Conservation (phyloP, 139 green algal genomes). For the Deuterostichococcus epilithicus region DNA sequence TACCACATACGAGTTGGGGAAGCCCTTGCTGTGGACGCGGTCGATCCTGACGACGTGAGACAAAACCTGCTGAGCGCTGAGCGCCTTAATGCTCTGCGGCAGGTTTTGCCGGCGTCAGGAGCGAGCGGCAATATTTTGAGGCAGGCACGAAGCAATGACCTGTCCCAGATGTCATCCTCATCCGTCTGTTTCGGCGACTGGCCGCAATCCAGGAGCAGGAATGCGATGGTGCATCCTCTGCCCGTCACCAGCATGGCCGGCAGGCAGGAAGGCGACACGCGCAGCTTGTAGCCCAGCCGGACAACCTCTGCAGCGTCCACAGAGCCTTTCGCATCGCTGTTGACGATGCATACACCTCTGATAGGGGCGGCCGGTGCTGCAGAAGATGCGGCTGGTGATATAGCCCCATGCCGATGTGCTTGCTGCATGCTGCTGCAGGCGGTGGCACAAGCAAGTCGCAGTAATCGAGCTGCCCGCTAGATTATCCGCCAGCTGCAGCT, state of each 20-base stretch:
- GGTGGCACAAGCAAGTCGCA: too few relatives aligned
- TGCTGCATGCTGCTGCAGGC: not conserved
- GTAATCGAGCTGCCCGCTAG: not conserved
- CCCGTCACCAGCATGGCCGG: not conserved
- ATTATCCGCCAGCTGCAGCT: not conserved
- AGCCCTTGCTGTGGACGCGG: not conserved
- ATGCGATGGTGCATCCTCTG: not conserved
- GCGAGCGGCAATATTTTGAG: too few relatives aligned
- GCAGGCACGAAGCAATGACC: not conserved
- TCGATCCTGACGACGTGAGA: not conserved
- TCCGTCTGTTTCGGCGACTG: too few relatives aligned
- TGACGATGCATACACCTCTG: not conserved
- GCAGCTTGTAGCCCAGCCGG: not conserved
- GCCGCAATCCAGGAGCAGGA: not conserved
- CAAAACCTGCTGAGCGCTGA: too few relatives aligned
- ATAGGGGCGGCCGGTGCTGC: not conserved
- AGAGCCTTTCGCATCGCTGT: not conserved
- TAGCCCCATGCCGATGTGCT: not conserved
- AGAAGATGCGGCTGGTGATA: not conserved
- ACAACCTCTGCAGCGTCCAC: not conserved
- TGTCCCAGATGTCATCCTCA: not conserved
- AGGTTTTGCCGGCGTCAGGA: too few relatives aligned
- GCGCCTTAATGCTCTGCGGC: too few relatives aligned
- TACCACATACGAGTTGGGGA: not conserved
- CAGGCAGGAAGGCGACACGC: not conserved